A percentile compares a stretch with the other conserved stretches of the same genome.
Evolutionary conservation across 306 rosid species (phyloP).

Genomic region (Leucaena leucocephala): DNA sequence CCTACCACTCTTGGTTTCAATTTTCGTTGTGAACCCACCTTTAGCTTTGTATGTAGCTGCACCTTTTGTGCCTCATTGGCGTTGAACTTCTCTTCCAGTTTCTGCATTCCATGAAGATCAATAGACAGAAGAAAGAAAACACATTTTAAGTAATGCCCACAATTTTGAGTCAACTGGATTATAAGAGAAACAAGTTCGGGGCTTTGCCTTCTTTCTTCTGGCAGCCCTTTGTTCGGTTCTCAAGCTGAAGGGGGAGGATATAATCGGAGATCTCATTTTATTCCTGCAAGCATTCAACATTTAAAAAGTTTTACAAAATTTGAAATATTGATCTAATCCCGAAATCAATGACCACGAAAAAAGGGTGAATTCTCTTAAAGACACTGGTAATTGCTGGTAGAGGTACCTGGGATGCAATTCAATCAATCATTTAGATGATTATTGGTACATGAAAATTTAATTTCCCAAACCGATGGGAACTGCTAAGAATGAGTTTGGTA

Average conservation of each 20-base stretch:
- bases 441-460: too few species aligned
- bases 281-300: conserved; percentile 70
- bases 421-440: not conserved
- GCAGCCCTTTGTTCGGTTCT: conserved; percentile 94
- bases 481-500: not conserved
- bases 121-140: conserved; percentile 16
- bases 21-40: conserved; percentile 52
- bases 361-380: conserved; percentile 10
- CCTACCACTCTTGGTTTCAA: conserved; percentile 5
- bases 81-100: conserved; percentile 94
- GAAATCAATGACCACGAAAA: not conserved
- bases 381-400: not conserved
- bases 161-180: not conserved
- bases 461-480: too few species aligned
- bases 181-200: conserved; percentile 29
- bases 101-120: conserved; percentile 53
- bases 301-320: conserved; percentile 18
- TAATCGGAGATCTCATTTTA: conserved; percentile 69
- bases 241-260: conserved; percentile 79
- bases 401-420: not conserved
- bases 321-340: conserved; percentile 40
- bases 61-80: conserved; percentile 65
- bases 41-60: conserved; percentile 66
- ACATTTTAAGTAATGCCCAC: conserved; percentile 6
- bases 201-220: conserved; percentile 81